Evolutionary conservation across 345 rosid species (phyloP), one percentile per base, ranked within the genome.

Genomic region (Camelina hispida): DNA sequence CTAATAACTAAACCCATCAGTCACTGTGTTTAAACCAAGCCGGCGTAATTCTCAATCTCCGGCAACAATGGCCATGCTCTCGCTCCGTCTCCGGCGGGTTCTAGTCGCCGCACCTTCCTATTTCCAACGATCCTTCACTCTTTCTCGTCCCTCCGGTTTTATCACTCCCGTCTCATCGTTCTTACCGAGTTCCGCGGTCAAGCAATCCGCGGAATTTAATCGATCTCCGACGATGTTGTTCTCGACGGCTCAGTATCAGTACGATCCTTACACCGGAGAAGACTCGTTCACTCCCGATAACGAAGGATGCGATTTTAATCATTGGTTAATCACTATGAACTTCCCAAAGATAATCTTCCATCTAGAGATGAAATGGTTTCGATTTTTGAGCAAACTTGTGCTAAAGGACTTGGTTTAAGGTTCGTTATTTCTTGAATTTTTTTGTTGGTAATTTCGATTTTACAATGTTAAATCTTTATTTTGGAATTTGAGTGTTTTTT

Each of bases 241-340:
- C 55, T 68, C 87, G 3, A 73, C 72, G 20, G 73, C 53, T 16
- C 80, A 76, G 2, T 76, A 73, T 34, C 73, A 70, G 67, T 81
- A 79, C 37, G 84, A 83, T 56, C 62, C 86, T 0, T 88, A 84
- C 79, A 75, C 83, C 9, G 94, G 86, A 40, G 90, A 87, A 38
- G 91, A 90, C 34, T 86, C 88, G 54, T 85, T 95, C 8, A 87
- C 89, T 3, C 89, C 85, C 4, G 91, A 88, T 56, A 87, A 92
- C 74, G 92, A 88, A 76, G 98, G 98, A 28, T 90, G 94, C 66
- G 99, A 92, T 75, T 89, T 79, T 72, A 88, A 92, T 38, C 99
- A 93, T 83, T 95, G 98, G 99, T 81, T 95, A 30, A 87, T 95
- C 25, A 86, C 91, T 8, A 75, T 93, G 53, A 87, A 88, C 46